Base-by-base conservation (phyloP, 2,329 filamentous ascomycete species). In the Chrysosphaeria jannelii region DNA sequence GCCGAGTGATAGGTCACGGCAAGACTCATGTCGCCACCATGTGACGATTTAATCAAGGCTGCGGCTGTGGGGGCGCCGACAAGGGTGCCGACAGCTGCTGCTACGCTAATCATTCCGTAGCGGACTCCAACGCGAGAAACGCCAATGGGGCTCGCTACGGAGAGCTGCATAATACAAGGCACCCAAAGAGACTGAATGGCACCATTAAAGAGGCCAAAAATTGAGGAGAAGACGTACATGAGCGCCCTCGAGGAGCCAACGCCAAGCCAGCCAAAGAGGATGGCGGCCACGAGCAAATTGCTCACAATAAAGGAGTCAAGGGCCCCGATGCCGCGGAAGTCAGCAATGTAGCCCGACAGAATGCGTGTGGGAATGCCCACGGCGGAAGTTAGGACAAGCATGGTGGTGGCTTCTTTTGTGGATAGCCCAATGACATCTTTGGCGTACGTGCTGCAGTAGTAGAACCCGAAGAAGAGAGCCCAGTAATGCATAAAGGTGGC, bases 371-470 rank as follows among this genome's bases (percentile, higher is more conserved):
- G 35, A 4, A 65, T 45, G 2, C 59, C 58, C 10, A 60, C 41
- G 6, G 47, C 56, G 29, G 65, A 63, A 9, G 53, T 46, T 10
- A 63, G 48, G 21, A 68, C 42, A 2, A 67, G 44, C 3, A 66
- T 40, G 13, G 48, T 48, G 28, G 62, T 49, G 3, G 53, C 52
- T 5, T 53, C 45, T 5, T 42, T 40, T 16, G 54, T 48, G 10
- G 47, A 43, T 26, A 61, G 45, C 21, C 42, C 39, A 11, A 53
- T 33, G 10, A 48, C 35, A 10, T 48, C 35, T 11, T 36, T 31
- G 23, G 39, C 40, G 25, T 36, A 35, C 14, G 33, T 31, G 33
- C 37, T 36, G 22, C 40, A 34, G 36, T 47, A 49, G 27, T 56
- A 57, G 32, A 48, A 57, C 3, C 46, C 52, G 30, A 57, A 44